Percentiles rank a stretch among this genome's conserved stretches.
Conservation (phyloP, 139 green algal genomes). For the Ulvella scutata region DNA sequence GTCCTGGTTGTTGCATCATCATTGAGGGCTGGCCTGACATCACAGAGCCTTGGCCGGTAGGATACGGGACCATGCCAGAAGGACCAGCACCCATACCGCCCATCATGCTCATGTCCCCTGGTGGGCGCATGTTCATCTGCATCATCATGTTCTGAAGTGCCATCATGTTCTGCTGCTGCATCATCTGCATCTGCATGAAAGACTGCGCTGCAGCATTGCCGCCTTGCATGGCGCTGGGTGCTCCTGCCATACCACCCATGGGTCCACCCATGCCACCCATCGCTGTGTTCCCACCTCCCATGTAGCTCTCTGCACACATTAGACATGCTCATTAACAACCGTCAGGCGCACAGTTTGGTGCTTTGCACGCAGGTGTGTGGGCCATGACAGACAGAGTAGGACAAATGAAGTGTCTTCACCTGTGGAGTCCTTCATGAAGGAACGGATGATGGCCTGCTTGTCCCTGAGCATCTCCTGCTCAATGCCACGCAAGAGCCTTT, state of each 20-base stretch:
- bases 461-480: slow-evolving; percentile 1
- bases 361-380: too few relatives aligned
- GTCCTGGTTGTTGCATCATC: slow-evolving; percentile 1
- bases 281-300: neutral
- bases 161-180: slow-evolving; percentile 4
- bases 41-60: neutral
- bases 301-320: neutral
- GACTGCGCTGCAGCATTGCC: neutral
- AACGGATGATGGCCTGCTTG: slow-evolving; percentile 1
- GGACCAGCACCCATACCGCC: neutral
- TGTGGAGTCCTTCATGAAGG: neutral
- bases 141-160: slow-evolving; percentile 3
- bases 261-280: neutral
- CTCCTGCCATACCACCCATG: neutral
- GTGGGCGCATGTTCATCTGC: neutral
- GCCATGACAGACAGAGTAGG: too few relatives aligned
- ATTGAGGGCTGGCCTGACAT: neutral
- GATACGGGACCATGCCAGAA: neutral
- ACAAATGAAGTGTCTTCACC: neutral
- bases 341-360: too few relatives aligned
- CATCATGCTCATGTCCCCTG: neutral
- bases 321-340: too few relatives aligned
- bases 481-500: neutral
- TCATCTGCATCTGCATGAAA: slow-evolving; percentile 4
- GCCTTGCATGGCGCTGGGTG: neutral